Base-by-base conservation (phyloP, 768 basidiomycete species). In the Tricholomella constricta region DNA sequence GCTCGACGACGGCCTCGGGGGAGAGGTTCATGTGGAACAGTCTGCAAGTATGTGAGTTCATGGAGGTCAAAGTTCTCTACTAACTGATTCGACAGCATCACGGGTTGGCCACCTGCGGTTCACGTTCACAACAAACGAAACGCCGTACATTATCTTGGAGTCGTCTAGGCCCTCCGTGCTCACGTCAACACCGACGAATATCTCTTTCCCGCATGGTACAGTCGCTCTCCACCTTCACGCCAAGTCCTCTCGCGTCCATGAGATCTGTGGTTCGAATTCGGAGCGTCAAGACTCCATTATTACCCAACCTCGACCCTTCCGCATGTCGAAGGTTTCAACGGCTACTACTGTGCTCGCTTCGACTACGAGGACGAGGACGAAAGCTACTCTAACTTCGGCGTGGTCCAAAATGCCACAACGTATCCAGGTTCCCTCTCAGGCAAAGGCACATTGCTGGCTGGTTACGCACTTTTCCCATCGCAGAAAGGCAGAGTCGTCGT, bases 281-380 rank as follows among this genome's bases (percentile, higher is more conserved):
- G 89, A 90, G 57, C 76, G 85, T 26, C 86, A 89, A 63, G 89
- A 91, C 65, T 74, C 72, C 60, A 87, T 89, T 57, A 82, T 89
- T 40, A 78, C 80, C 87, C 87, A 1, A 71, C 68, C 5, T 79
- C 80, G 15, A 78, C 66, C 11, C 62, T 63, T 4, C 62, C 64
- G 2, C 48, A 64, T 57, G 62, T 79, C 27, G 45, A 70, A 48
- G 51, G 70, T 49, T 88, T 82, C 65, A 72, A 67, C 42, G 80
- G 81, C 1, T 83, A 80, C 68, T 83, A 87, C 63, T 84, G 81
- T 40, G 84, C 81, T 2, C 76, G 83, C 8, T 85, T 88, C 56
- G 72, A 79, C 52, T 61, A 63, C 25, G 72, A 76, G 11, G 19
- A 17, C 11, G 23, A 45, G 4, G 20, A 32, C 35, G 29, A 23